Conservation (phyloP, 2,329 filamentous ascomycete genomes). For the Arthrobotrys sphaeroides region DNA sequence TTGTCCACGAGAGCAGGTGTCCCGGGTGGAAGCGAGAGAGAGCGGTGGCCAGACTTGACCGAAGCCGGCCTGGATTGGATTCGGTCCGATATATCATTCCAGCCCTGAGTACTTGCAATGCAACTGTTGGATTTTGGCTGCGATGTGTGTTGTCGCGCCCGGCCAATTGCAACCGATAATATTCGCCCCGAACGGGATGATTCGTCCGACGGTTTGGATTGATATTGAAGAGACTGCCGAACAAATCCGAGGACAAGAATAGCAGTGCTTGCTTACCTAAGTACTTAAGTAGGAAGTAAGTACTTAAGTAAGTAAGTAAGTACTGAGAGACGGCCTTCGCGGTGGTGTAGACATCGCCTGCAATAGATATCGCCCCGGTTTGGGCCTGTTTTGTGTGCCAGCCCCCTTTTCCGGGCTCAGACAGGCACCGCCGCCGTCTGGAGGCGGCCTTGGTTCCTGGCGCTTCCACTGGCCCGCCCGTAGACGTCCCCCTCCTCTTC, state of each 20-base stretch:
- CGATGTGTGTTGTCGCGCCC: not conserved
- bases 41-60: slow-evolving; percentile 5
- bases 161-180: too few species aligned
- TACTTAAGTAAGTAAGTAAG: too few species aligned
- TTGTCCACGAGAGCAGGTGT: not conserved
- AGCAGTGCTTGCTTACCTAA: not conserved
- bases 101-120: too few species aligned
- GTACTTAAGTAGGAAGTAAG: too few species aligned
- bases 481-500: not conserved
- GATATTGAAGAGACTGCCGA: too few species aligned
- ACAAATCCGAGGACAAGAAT: not conserved
- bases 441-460: slow-evolving; percentile 6
- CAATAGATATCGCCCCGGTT: too few species aligned
- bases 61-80: too few species aligned
- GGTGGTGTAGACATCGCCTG: slow-evolving; percentile 10
- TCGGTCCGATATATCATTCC: too few species aligned
- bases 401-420: slow-evolving; percentile 39
- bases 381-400: slow-evolving; percentile 14
- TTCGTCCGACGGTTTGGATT: too few species aligned
- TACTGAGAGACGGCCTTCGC: not conserved
- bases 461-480: not conserved
- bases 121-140: slow-evolving; percentile 9
- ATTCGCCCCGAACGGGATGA: too few species aligned
- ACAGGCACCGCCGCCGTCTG: slow-evolving; percentile 1
- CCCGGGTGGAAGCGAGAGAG: slow-evolving; percentile 16